Base-by-base conservation (phyloP, 805 yeast genomes). In the Candida odintsovae region DNA sequence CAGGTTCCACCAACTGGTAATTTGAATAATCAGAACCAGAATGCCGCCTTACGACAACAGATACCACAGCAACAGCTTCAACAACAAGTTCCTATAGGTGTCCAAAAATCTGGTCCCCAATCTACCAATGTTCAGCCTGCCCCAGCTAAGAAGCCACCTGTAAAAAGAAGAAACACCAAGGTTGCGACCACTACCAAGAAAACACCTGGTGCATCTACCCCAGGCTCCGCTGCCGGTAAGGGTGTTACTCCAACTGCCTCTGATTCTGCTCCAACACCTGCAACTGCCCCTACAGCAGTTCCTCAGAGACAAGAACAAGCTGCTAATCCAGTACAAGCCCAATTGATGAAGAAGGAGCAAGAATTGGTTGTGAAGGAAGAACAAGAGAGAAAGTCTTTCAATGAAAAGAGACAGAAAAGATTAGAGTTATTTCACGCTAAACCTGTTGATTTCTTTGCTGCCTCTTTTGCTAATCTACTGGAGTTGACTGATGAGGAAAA, bases 401-500 rank as follows among this genome's bases (percentile, higher is more conserved):
- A 48, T 15, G 64, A 60, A 10, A 45, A 48, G 25, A 55, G 40
- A 38, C 16, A 28, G 6, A 60, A 51, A 50, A 59, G 64, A 49
- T 10, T 47, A 23, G 59, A 56, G 22, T n/a, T 60, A 16, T 57
- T 52, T 38, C 22, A 42, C 19, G 13, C 48, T 0, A 57, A 50
- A 26, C 57, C 61, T 7, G 51, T 47, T 31, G 61, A 56, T 38
- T 56, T 53, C 41, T 58, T 57, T 44, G 53, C 56, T 35, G 60
- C 62, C 9, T 52, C 57, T 3, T 46, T 60, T 38, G 64, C 64
- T 6, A 56, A 55, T 23, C 15, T 57, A 8, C 45, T 60, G 23
- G 62, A 59, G 38, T 40, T 60, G 33, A 43, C 38, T 12, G 63
- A 60, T 22, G 63, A 60, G 31, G 63, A 59, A 42, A 50, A 51